Percentiles rank a stretch among this genome's conserved stretches.
phyloP scores from a whole-genome alignment of 441 rosid genomes.

The Pelargonium fulgidum region DNA sequence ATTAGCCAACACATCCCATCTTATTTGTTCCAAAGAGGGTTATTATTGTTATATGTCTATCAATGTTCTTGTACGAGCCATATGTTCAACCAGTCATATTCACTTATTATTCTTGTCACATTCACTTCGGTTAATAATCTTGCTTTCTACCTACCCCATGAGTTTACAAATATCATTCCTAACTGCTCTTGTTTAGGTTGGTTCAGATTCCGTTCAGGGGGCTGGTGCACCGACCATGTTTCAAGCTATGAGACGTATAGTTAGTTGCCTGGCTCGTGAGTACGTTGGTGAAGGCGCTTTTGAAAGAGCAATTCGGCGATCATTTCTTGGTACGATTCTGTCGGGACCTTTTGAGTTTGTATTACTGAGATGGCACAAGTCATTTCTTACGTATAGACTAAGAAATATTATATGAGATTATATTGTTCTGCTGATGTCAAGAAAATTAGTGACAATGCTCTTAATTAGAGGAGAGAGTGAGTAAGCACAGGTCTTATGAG shows the following conservation, averaged over 20 bases:
- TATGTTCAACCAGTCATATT: not conserved
- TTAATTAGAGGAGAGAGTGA: not conserved
- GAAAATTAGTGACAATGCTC: not conserved
- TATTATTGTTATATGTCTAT: not conserved
- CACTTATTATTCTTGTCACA: not conserved
- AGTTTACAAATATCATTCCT: constrained; percentile 5
- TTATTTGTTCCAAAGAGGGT: not conserved
- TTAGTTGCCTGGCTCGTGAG: constrained; percentile 49
- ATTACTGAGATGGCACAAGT: not conserved
- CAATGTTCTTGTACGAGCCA: not conserved
- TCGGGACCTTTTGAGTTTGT: constrained; percentile 6
- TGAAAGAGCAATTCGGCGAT: constrained; percentile 68
- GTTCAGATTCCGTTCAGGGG: constrained; percentile 83
- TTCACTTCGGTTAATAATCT: not conserved
- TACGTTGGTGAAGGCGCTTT: constrained; percentile 49
- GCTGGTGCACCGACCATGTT: constrained; percentile 94
- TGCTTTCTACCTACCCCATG: not conserved
- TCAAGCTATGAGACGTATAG: constrained; percentile 84
- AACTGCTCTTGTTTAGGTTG: constrained; percentile 52
- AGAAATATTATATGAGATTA: not conserved
- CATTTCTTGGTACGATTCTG: constrained; percentile 65
- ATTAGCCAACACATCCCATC: not conserved
- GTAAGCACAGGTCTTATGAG: not conserved
- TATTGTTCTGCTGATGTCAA: not conserved
- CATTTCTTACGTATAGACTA: not conserved